These are phyloP conservation scores for Umbilicaria muhlenbergii DNA, from an alignment of 495 filamentous ascomycete genomes.

Conservation along the genomic window DNA sequence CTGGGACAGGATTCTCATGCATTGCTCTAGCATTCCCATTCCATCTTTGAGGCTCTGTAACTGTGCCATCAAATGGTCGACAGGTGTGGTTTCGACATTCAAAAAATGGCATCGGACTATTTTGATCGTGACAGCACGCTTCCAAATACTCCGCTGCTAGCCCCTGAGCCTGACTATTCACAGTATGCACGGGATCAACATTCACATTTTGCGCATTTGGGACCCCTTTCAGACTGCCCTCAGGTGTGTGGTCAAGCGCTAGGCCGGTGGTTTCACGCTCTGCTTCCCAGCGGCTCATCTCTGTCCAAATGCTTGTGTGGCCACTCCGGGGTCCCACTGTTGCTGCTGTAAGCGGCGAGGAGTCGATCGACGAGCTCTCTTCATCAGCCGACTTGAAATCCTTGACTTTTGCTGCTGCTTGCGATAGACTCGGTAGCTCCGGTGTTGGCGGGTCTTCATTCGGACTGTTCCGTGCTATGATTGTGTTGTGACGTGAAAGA, in stretches of 20 bases:
- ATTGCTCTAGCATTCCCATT: too few species aligned
- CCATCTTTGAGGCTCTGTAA: too few species aligned
- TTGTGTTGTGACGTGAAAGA: conserved; percentile 27
- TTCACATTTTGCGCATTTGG: conserved; percentile 8
- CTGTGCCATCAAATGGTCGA: conserved; percentile 4
- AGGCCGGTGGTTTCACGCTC: neutral
- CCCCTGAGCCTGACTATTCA: conserved; percentile 7
- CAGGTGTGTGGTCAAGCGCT: neutral
- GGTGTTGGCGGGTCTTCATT: conserved; percentile 16
- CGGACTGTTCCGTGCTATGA: conserved; percentile 17
- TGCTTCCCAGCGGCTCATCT: conserved; percentile 2
- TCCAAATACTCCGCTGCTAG: conserved; percentile 37
- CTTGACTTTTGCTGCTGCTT: conserved; percentile 18
- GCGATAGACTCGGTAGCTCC: conserved; percentile 17
- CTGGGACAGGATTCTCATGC: too few species aligned
- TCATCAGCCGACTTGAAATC: conserved; percentile 9
- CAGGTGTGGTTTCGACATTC: conserved; percentile 33
- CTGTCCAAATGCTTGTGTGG: conserved; percentile 16
- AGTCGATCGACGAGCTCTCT: conserved; percentile 22
- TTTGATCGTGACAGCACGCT: conserved; percentile 34
- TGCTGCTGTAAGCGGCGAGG: neutral
- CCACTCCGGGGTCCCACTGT: conserved; percentile 2
- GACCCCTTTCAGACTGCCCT: neutral
- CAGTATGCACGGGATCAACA: conserved; percentile 7
- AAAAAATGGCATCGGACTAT: conserved; percentile 32